phyloP scores from a whole-genome alignment of 257 asterid genomes.

The Nicotiana otophora region DNA sequence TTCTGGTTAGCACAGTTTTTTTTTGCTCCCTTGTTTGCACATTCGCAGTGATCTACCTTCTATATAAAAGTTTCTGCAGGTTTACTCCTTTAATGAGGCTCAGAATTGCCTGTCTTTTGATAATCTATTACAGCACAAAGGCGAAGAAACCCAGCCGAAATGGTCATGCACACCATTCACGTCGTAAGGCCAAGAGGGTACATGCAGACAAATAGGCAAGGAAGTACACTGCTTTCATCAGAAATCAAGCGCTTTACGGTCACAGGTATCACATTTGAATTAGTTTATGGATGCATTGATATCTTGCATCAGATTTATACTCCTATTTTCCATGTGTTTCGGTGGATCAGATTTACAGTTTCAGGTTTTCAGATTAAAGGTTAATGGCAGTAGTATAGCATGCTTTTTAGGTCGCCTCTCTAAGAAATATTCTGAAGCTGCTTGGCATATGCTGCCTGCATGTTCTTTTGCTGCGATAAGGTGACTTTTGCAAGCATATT shows the following conservation, averaged over 20 bases:
- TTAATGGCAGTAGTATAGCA: background rate
- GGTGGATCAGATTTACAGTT: background rate
- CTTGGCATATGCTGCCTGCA: background rate
- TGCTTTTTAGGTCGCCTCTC: background rate
- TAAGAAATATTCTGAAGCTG: background rate
- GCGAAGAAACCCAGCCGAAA: constrained; percentile 22
- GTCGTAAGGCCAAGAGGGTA: constrained; percentile 39
- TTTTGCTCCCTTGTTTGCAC: background rate
- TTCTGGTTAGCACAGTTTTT: constrained; percentile 43
- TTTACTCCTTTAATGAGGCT: background rate
- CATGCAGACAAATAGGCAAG: constrained; percentile 33
- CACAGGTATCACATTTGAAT: background rate
- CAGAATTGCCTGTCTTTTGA: background rate
- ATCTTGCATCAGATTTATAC: background rate
- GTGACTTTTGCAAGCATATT: background rate
- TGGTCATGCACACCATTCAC: constrained; percentile 34
- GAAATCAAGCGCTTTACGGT: constrained; percentile 5
- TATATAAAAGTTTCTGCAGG: background rate
- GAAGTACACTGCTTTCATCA: background rate
- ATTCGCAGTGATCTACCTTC: background rate
- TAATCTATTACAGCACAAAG: constrained; percentile 39
- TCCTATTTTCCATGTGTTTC: background rate
- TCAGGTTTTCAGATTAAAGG: background rate
- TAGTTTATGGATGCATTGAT: background rate
- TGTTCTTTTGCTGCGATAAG: background rate